Evolutionary conservation across 257 asterid species (phyloP).

Genomic region (Solanum virginianum): DNA sequence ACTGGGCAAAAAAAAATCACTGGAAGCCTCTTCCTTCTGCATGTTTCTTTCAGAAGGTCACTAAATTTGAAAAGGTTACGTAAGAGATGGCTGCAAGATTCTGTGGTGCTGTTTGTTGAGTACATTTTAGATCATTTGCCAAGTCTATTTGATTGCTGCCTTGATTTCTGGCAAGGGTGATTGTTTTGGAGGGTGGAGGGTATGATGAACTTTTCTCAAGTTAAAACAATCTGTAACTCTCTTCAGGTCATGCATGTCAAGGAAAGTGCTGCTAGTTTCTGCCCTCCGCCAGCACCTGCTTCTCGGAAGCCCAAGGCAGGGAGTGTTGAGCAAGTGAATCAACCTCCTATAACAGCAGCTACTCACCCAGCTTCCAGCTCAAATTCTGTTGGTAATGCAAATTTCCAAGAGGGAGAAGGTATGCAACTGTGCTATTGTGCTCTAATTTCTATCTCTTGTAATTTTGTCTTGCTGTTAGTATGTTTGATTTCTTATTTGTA

Average conservation of each 20-base stretch:
- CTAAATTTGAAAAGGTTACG: not conserved
- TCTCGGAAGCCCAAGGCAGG: conserved; percentile 29
- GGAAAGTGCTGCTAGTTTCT: conserved; percentile 39
- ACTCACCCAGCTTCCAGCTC: conserved; percentile 26
- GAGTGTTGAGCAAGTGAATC: conserved; percentile 36
- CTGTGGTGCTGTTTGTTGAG: not conserved
- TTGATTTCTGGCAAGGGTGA: not conserved
- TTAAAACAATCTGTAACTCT: not conserved
- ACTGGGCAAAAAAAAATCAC: not conserved
- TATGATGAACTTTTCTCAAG: not conserved
- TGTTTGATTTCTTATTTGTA: not conserved
- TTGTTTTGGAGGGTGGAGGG: not conserved
- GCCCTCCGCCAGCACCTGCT: conserved; percentile 44
- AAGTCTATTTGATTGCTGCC: not conserved
- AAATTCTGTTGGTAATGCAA: conserved; percentile 41
- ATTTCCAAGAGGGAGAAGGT: conserved; percentile 79
- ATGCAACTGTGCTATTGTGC: not conserved
- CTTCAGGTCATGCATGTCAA: conserved; percentile 78
- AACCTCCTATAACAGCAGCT: conserved; percentile 18
- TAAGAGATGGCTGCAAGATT: not conserved
- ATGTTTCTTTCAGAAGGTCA: not conserved
- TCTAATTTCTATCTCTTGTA: not conserved
- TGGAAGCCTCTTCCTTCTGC: not conserved
- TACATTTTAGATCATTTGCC: not conserved
- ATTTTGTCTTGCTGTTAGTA: not conserved